A percentile compares a stretch with the other conserved stretches of the same genome.
Evolutionary conservation across 108 stramenopile genomes (phyloP).

Genomic region (Conticribra weissflogii): DNA sequence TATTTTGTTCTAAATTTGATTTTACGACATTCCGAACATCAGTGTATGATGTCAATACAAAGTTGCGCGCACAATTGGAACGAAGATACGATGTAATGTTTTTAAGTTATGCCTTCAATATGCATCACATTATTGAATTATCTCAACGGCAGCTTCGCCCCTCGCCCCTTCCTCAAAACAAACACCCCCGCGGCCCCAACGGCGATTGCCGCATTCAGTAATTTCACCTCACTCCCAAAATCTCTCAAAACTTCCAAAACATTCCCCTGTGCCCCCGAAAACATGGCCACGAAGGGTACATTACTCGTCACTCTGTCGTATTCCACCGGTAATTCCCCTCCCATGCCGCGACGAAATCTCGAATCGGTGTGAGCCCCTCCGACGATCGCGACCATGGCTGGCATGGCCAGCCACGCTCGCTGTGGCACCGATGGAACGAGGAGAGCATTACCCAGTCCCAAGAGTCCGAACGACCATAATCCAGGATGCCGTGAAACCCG

Average conservation of each 20-base stretch:
- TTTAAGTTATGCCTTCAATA: not conserved
- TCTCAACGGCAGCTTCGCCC: constrained; percentile 15
- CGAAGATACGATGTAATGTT: not conserved
- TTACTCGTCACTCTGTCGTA: constrained; percentile 77
- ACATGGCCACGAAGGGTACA: constrained; percentile 82
- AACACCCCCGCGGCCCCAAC: constrained; percentile 48
- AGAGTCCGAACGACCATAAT: constrained; percentile 82
- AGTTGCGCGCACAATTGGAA: no score
- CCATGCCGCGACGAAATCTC: constrained; percentile 78
- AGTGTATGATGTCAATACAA: no score
- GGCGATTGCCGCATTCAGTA: constrained; percentile 71
- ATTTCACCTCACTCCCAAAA: constrained; percentile 65
- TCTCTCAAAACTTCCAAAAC: constrained; percentile 34
- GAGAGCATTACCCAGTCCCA: constrained; percentile 67
- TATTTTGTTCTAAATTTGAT: no score
- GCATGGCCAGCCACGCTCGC: constrained; percentile 74
- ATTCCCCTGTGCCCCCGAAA: constrained; percentile 68
- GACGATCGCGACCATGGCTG: constrained; percentile 73
- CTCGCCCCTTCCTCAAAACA: constrained; percentile 45
- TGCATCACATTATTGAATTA: not conserved
- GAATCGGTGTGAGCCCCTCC: constrained; percentile 88
- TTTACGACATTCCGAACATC: no score
- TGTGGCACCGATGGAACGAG: constrained; percentile 64
- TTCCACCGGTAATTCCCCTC: constrained; percentile 63
- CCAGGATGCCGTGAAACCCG: constrained; percentile 87